Conservation (phyloP, 257 asterid genomes). For the Fraxinus cuspidata region DNA sequence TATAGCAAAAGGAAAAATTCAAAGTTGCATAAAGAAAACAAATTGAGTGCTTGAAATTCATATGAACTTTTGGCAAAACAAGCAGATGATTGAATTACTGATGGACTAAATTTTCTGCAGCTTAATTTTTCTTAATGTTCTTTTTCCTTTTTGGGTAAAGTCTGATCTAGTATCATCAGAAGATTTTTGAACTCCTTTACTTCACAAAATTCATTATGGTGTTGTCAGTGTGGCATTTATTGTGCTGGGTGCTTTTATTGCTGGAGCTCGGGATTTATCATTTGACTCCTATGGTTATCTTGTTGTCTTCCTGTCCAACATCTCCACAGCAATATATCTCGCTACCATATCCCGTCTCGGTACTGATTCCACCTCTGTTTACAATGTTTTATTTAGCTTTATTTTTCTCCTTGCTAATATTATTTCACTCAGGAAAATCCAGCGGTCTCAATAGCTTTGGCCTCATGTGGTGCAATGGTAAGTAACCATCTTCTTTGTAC, state of each 20-base stretch:
- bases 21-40: not conserved
- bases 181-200: slow-evolving; percentile 15
- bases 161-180: not conserved
- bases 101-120: not conserved
- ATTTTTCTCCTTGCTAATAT: slow-evolving; percentile 32
- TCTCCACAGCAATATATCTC: slow-evolving; percentile 83
- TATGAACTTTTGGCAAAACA: not conserved
- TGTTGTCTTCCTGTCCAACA: slow-evolving; percentile 73
- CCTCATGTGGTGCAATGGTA: slow-evolving; percentile 98
- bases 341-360: slow-evolving; percentile 91
- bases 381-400: slow-evolving; percentile 20
- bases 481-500: slow-evolving; percentile 22
- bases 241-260: slow-evolving; percentile 83
- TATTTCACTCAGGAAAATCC: slow-evolving; percentile 66
- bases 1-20: not conserved
- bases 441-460: slow-evolving; percentile 95
- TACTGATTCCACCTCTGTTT: slow-evolving; percentile 37
- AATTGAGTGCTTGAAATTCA: not conserved
- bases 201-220: slow-evolving; percentile 35
- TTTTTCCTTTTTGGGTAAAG: not conserved
- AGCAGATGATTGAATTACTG: not conserved
- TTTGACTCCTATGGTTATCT: slow-evolving; percentile 76
- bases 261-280: slow-evolving; percentile 89
- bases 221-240: slow-evolving; percentile 76
- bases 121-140: not conserved